phyloP scores from a whole-genome alignment of 306 rosid species.

The Dalbergia cultrata region DNA sequence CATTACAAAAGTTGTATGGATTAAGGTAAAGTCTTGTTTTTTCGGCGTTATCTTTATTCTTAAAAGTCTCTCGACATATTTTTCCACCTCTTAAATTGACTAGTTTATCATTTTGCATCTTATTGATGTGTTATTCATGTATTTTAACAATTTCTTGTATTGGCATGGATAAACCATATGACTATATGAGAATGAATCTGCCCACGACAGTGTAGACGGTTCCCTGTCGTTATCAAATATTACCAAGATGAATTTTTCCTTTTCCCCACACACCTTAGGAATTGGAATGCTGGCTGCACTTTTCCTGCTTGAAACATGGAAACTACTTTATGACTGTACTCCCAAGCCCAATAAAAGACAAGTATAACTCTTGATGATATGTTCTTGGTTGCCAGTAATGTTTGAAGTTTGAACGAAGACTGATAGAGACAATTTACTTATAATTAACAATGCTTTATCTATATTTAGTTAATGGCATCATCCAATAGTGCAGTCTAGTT shows the following conservation, averaged over 20 bases:
- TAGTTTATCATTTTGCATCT: not conserved
- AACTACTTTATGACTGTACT: not conserved
- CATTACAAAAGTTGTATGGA: too few relatives aligned
- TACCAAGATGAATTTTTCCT: not conserved
- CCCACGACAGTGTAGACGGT: not conserved
- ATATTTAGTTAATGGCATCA: too few relatives aligned
- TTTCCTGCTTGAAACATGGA: not conserved
- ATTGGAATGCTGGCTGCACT: not conserved
- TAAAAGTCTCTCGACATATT: not conserved
- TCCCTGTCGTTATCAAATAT: conserved; percentile 15
- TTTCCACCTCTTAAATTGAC: not conserved
- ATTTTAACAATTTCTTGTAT: not conserved
- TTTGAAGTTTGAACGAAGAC: not conserved
- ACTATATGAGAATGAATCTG: not conserved
- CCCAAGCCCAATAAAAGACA: too few relatives aligned
- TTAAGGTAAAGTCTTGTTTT: too few relatives aligned
- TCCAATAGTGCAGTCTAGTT: too few relatives aligned
- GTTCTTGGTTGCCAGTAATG: not conserved
- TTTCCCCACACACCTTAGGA: conserved; percentile 11
- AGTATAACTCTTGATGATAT: too few relatives aligned
- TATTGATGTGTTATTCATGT: not conserved
- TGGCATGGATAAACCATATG: not conserved
- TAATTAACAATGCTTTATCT: too few relatives aligned
- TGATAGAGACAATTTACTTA: not conserved
- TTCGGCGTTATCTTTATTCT: not conserved